A percentile compares a stretch with the other conserved stretches of the same genome.
Evolutionary conservation across 257 asterid species (phyloP).

Genomic region (Rehmannia glutinosa): DNA sequence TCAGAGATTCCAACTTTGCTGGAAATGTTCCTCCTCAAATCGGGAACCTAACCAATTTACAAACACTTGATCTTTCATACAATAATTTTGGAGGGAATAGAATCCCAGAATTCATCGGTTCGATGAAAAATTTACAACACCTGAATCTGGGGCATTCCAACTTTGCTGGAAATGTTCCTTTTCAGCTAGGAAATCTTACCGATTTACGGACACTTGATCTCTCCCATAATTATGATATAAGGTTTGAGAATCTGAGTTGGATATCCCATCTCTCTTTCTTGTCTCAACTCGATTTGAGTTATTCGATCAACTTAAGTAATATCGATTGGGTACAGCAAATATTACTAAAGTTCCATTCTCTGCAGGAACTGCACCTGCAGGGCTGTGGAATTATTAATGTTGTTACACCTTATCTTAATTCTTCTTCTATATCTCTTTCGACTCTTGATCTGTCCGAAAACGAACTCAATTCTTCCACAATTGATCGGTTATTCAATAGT

Average conservation of each 20-base stretch:
- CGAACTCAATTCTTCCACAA: conserved; percentile 4
- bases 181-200: not conserved
- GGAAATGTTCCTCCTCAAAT: not conserved
- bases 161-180: not conserved
- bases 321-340: not conserved
- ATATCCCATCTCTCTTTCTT: not conserved
- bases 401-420: too few relatives aligned
- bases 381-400: too few relatives aligned
- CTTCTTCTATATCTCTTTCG: too few relatives aligned
- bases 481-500: conserved; percentile 18
- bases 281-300: not conserved
- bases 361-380: not conserved
- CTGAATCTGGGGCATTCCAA: not conserved
- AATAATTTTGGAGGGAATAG: not conserved
- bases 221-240: not conserved
- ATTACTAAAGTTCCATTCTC: not conserved
- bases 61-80: not conserved
- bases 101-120: not conserved
- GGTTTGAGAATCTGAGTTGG: not conserved
- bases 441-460: too few relatives aligned
- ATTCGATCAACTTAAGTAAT: not conserved
- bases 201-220: conserved; percentile 1
- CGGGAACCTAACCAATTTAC: conserved; percentile 13
- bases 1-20: rapidly evolving
- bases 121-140: not conserved